Base-by-base conservation (phyloP, 2,329 filamentous ascomycete genomes). In the Aureobasidium sp. region DNA sequence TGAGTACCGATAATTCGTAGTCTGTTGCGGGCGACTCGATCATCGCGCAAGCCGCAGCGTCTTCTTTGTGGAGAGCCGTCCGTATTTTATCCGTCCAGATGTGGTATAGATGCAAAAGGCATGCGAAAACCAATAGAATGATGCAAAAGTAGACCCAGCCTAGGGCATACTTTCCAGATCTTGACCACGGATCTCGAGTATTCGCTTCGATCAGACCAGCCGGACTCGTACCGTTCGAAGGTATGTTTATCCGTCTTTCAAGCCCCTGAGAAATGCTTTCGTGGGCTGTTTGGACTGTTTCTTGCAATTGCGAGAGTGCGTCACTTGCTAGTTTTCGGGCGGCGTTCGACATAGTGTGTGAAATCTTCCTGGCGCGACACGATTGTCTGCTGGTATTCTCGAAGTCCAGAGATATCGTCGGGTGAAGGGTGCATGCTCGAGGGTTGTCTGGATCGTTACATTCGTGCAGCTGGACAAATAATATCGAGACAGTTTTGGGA, bases 11-110 rank as follows among this genome's bases (percentile, higher is more conserved):
- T 72, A 87, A 77, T 65, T 85, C 83, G 72, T 86, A 86, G 68
- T 87, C 84, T 65, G 79, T 80, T 56, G 81, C 79, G 22, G 81
- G 81, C 62, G 82, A 82, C 37, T 78, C 78, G 22, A 75, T 77
- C 67, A 75, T 82, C 72, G 84, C 86, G 68, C 87, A 82, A 68
- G 86, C 82, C 70, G 89, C 82, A 68, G 90, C 81, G 72, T 90
- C 86, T 71, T 94, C 87, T 77, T 95, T 93, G 77, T 94, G 90
- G 64, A 94, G 84, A 65, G 91, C 92, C 67, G 92, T 89, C 67
- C 92, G 85, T 67, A 96, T 90, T 77, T 94, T 95, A 78, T 97
- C 92, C 68, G 92, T 91, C 87, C 91, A 96, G 68, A 88, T 87
- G 74, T 96, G 89, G 80, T 92, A 96, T 71, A 89, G 81, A 67